Percentiles rank a stretch among this genome's conserved stretches.
Evolutionary conservation across 208 protist species (phyloP).

Genomic region (Trypanosomatidae sp.): DNA sequence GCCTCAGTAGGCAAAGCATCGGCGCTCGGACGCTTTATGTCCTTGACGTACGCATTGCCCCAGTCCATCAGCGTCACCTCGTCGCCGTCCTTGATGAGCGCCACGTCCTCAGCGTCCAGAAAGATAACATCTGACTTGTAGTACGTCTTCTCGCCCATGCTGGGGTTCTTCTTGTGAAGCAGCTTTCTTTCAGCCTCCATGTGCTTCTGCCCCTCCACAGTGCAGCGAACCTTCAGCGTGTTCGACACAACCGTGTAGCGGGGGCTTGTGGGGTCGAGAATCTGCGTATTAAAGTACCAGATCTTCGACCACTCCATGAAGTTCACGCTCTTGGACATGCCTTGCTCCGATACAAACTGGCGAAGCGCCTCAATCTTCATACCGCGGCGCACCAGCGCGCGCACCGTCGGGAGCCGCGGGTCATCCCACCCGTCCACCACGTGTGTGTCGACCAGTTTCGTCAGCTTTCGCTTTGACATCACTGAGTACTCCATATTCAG

Average conservation of each 20-base stretch:
- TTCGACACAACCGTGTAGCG: conserved; percentile 95
- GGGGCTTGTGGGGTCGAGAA: conserved; percentile 97
- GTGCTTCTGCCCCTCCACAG: conserved; percentile 60
- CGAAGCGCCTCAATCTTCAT: conserved; percentile 96
- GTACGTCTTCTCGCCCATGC: conserved; percentile 93
- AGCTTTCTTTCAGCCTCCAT: conserved; percentile 64
- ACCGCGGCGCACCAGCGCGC: conserved; percentile 95
- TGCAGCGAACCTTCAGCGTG: conserved; percentile 76
- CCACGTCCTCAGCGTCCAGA: conserved; percentile 95
- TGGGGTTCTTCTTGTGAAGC: conserved; percentile 95
- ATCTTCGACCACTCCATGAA: conserved; percentile 99
- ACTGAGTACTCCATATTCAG: conserved; percentile 99
- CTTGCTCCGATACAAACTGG: conserved; percentile 97
- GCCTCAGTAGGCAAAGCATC: conserved; percentile 59
- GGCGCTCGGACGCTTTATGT: conserved; percentile 55
- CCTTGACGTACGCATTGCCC: conserved; percentile 95
- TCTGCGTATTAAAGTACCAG: conserved; percentile 98
- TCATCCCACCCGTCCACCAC: conserved; percentile 99
- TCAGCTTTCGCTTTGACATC: conserved; percentile 99
- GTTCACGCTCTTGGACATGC: conserved; percentile 96
- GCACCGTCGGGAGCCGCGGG: conserved; percentile 98
- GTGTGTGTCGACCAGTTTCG: conserved; percentile 96
- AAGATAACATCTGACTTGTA: conserved; percentile 89
- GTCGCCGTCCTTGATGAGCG: conserved; percentile 88
- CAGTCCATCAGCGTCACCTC: conserved; percentile 99